Conservation (phyloP, 2,329 filamentous ascomycete species). For the Ceratocystis lukuohia region DNA sequence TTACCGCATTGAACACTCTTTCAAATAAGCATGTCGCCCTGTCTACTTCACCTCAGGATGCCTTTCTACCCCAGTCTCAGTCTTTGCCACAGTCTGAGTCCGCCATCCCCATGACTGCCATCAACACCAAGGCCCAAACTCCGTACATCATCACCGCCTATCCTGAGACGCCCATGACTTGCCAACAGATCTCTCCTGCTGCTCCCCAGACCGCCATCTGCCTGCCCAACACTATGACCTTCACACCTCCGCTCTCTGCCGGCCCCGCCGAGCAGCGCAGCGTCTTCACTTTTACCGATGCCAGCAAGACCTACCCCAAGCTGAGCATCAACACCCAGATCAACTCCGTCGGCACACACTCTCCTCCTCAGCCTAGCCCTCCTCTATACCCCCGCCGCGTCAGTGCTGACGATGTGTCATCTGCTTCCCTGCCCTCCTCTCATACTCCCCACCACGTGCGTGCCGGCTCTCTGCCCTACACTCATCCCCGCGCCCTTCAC, state of each 20-base stretch:
- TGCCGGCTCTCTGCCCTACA: constrained; percentile 38
- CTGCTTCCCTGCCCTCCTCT: constrained; percentile 37
- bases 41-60: constrained; percentile 2
- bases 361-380: constrained; percentile 12
- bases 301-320: constrained; percentile 13
- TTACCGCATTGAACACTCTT: constrained; percentile 52
- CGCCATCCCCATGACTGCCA: constrained; percentile 13
- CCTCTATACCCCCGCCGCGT: constrained; percentile 2
- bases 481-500: constrained; percentile 43
- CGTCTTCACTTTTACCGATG: constrained; percentile 15
- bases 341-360: constrained; percentile 6
- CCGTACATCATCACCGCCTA: constrained; percentile 31
- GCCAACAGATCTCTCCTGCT: constrained; percentile 36
- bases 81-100: neutral
- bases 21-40: constrained; percentile 48
- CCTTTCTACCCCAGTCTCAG: neutral
- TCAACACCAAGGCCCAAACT: constrained; percentile 17
- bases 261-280: constrained; percentile 31
- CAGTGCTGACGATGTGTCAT: constrained; percentile 5
- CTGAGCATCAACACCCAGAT: constrained; percentile 20
- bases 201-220: constrained; percentile 30
- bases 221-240: constrained; percentile 44
- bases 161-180: constrained; percentile 42
- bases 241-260: constrained; percentile 46
- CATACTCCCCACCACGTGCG: constrained; percentile 27